Evolutionary conservation across 2,329 filamentous ascomycete genomes (phyloP).

Genomic region (Verruconis gallopava): DNA sequence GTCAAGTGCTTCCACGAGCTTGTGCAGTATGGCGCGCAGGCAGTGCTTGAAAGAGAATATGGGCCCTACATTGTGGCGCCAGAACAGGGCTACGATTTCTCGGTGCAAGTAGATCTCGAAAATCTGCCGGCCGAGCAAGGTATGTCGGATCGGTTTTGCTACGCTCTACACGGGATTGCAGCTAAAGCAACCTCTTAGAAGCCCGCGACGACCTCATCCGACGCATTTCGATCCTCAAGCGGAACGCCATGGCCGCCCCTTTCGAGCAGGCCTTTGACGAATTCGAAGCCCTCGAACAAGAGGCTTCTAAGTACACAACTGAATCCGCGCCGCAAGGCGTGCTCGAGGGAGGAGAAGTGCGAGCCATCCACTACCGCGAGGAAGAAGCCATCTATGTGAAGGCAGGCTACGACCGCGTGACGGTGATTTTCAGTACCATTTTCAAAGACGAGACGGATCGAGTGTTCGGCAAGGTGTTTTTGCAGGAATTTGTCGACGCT

Average conservation of each 20-base stretch:
- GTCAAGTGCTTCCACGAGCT: slow-evolving; percentile 93
- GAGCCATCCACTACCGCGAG: slow-evolving; percentile 95
- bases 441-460: slow-evolving; percentile 97
- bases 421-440: slow-evolving; percentile 96
- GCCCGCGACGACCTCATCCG: slow-evolving; percentile 74
- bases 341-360: slow-evolving; percentile 78
- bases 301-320: slow-evolving; percentile 81
- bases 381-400: slow-evolving; percentile 99
- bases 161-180: too few relatives aligned
- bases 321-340: slow-evolving; percentile 90
- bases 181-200: too few relatives aligned
- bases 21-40: slow-evolving; percentile 80
- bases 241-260: slow-evolving; percentile 96
- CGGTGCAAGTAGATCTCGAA: slow-evolving; percentile 78
- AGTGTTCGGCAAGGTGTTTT: slow-evolving; percentile 95
- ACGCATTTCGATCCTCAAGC: slow-evolving; percentile 83
- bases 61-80: slow-evolving; percentile 77
- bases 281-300: slow-evolving; percentile 73
- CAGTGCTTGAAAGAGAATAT: slow-evolving; percentile 89
- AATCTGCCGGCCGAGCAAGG: slow-evolving; percentile 69
- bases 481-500: slow-evolving; percentile 84
- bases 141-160: slow-evolving; percentile 25
- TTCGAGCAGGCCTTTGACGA: slow-evolving; percentile 96
- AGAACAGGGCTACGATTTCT: slow-evolving; percentile 93
- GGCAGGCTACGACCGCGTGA: slow-evolving; percentile 91